Evolutionary conservation across 2,329 filamentous ascomycete species (phyloP).

Genomic region (Fusarium tuaranense): DNA sequence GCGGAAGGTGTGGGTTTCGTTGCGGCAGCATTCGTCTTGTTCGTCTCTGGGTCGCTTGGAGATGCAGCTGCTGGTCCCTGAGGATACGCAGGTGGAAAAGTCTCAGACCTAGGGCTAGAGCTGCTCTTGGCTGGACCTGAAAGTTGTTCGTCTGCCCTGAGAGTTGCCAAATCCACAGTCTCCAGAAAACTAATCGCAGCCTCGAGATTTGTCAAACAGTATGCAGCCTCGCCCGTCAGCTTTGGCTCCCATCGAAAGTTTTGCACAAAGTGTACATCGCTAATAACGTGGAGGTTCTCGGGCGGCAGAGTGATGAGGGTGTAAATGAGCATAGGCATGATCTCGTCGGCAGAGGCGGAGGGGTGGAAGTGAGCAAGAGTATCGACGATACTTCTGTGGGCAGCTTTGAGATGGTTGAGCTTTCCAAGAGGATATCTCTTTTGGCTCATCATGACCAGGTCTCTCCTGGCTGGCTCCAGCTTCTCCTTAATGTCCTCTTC

Average conservation of each 20-base stretch:
- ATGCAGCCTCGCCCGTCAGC: constrained; percentile 92
- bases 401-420: constrained; percentile 85
- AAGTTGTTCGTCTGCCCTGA: constrained; percentile 82
- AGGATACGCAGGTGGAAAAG: constrained; percentile 68
- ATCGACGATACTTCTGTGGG: constrained; percentile 95
- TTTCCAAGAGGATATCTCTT: constrained; percentile 92
- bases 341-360: constrained; percentile 94
- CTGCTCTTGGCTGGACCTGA: constrained; percentile 72
- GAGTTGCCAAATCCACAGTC: constrained; percentile 91
- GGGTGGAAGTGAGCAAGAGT: constrained; percentile 76
- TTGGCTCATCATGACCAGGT: constrained; percentile 85
- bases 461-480: constrained; percentile 75
- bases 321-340: constrained; percentile 96
- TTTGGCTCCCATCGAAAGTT: constrained; percentile 87
- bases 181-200: constrained; percentile 94
- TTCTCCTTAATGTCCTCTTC: constrained; percentile 77
- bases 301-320: constrained; percentile 91
- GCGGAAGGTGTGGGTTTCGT: constrained; percentile 53
- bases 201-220: constrained; percentile 95
- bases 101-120: constrained; percentile 62
- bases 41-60: constrained; percentile 48
- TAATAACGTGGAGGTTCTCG: constrained; percentile 88
- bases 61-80: constrained; percentile 55
- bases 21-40: constrained; percentile 48
- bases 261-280: constrained; percentile 95